Conservation (phyloP, 441 rosid genomes). For the Euphorbia schlechtendalii region DNA sequence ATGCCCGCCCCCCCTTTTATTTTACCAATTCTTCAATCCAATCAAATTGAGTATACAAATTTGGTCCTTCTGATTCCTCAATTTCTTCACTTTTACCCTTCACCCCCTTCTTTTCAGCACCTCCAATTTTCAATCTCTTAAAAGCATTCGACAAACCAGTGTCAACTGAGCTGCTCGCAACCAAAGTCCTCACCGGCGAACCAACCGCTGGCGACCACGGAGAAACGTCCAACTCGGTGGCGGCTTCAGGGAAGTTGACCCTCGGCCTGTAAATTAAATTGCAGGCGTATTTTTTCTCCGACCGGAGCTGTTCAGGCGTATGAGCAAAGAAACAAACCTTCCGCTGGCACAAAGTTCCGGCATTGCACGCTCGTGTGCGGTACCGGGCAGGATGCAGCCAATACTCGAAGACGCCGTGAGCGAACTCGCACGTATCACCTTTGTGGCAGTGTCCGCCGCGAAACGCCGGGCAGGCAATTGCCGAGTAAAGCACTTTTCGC, state of each 20-base stretch:
- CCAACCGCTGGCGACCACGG: constrained; percentile 8
- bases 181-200: constrained; percentile 18
- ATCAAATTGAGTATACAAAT: constrained; percentile 44
- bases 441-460: constrained; percentile 51
- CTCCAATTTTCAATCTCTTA: constrained; percentile 29
- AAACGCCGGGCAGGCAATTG: constrained; percentile 62
- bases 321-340: constrained; percentile 93
- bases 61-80: too few species aligned
- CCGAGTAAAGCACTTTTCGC: constrained; percentile 44
- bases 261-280: constrained; percentile 21
- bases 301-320: constrained; percentile 64
- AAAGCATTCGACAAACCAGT: constrained; percentile 32
- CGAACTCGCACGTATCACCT: constrained; percentile 62
- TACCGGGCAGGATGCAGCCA: constrained; percentile 84
- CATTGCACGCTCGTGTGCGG: constrained; percentile 71
- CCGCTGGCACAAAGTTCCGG: constrained; percentile 61
- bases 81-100: constrained; percentile 7
- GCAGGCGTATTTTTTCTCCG: constrained; percentile 33
- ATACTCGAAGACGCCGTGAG: constrained; percentile 86
- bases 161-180: constrained; percentile 24
- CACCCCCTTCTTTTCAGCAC: not conserved
- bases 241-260: too few species aligned
- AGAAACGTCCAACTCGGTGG: constrained; percentile 13
- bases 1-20: constrained; percentile 22
- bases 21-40: constrained; percentile 69